A percentile compares a stretch with the other conserved stretches of the same genome.
Conservation (phyloP, 192 early-diverging fungal species). For the Umbelopsis vinacea region DNA sequence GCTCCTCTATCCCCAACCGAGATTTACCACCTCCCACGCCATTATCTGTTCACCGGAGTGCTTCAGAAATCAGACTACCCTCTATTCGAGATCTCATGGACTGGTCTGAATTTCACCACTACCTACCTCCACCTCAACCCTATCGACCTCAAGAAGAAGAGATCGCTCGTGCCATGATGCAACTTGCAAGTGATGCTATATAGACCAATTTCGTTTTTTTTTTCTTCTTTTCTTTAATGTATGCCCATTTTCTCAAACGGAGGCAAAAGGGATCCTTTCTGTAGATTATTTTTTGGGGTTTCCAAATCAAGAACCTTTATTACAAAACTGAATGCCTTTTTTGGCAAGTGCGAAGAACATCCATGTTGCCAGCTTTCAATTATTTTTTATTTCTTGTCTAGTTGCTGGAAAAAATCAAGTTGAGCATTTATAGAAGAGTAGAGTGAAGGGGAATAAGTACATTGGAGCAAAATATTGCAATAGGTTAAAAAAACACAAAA, state of each 20-base stretch:
- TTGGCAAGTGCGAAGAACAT: constrained; percentile 7
- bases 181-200: constrained; percentile 18
- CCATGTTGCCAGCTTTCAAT: too few species aligned
- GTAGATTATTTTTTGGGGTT: background rate
- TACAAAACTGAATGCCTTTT: constrained; percentile 4
- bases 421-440: too few species aligned
- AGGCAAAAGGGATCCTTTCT: background rate
- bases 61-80: constrained; percentile 9
- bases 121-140: background rate
- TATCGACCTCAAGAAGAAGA: constrained; percentile 26
- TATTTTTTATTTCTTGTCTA: too few species aligned
- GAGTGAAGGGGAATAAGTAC: too few species aligned
- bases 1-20: constrained; percentile 3
- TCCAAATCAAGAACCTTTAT: background rate
- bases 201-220: background rate
- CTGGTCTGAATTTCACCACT: background rate
- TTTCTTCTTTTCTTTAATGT: background rate
- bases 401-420: too few species aligned
- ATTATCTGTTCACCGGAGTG: constrained; percentile 2
- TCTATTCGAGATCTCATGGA: constrained; percentile 14
- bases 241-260: background rate
- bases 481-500: too few species aligned
- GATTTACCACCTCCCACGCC: background rate
- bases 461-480: too few species aligned
- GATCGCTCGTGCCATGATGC: constrained; percentile 31